phyloP scores from a whole-genome alignment of 345 rosid species.

The Citrus australasica region DNA sequence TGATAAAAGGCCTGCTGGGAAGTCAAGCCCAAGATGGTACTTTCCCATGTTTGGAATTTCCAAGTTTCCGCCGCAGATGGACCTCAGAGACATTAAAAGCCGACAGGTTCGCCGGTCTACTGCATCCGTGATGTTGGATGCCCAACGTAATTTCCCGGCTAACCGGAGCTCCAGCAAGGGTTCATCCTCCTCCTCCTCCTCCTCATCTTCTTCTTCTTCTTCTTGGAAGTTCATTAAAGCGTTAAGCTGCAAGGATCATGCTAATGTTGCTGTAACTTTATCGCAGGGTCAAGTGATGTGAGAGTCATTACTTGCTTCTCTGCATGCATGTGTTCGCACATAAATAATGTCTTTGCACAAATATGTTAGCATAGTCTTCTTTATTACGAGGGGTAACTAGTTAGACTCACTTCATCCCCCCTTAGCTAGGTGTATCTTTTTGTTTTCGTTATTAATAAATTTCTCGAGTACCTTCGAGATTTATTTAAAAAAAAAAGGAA shows the following conservation, averaged over 20 bases:
- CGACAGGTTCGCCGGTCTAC: constrained; percentile 54
- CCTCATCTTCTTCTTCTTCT: neutral
- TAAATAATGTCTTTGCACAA: too few species aligned
- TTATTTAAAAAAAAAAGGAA: too few species aligned
- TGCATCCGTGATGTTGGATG: constrained; percentile 32
- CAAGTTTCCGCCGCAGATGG: constrained; percentile 57
- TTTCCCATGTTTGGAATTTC: constrained; percentile 59
- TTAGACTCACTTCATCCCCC: too few species aligned
- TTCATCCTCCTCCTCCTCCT: neutral
- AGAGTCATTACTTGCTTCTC: too few species aligned
- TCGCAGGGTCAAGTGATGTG: too few species aligned
- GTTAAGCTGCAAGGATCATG: constrained; percentile 57
- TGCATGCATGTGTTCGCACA: too few species aligned
- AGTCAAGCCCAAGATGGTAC: constrained; percentile 44
- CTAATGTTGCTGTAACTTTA: constrained; percentile 40
- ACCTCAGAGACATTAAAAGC: constrained; percentile 60
- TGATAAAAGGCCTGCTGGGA: too few species aligned
- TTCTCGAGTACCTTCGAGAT: too few species aligned
- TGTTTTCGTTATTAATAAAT: too few species aligned
- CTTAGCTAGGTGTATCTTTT: too few species aligned
- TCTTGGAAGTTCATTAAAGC: constrained; percentile 54
- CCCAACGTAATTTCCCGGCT: constrained; percentile 12
- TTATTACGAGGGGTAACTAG: too few species aligned
- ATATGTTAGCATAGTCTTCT: too few species aligned
- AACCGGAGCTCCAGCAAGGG: constrained; percentile 29